Conservation (phyloP, 768 basidiomycete genomes). For the Termitomyces heimii region DNA sequence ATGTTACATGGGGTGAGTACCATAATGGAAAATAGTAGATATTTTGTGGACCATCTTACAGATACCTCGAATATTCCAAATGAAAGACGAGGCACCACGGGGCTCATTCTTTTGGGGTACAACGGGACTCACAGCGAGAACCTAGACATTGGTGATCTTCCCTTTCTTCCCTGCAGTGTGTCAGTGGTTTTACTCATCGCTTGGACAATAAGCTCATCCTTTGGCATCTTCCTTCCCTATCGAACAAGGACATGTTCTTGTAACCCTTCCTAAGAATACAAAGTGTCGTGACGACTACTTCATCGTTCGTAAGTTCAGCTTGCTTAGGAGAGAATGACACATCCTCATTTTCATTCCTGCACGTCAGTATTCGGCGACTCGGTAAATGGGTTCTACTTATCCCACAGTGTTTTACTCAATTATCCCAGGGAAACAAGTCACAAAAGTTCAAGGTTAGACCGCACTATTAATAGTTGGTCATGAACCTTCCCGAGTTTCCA, state of each 20-base stretch:
- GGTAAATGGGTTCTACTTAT: conserved; percentile 5
- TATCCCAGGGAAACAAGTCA: conserved; percentile 21
- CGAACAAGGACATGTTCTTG: conserved; percentile 8
- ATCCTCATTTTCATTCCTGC: background rate
- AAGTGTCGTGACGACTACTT: conserved; percentile 18
- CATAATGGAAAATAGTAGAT: background rate
- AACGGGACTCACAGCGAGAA: conserved; percentile 33
- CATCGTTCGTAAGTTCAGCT: conserved; percentile 19
- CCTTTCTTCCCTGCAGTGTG: background rate
- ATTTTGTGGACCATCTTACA: conserved; percentile 1
- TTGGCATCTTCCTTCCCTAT: conserved; percentile 21
- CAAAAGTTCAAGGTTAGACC: conserved; percentile 17
- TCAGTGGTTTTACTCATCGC: background rate
- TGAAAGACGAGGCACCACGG: conserved; percentile 23
- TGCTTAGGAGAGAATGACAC: background rate
- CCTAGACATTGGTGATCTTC: conserved; percentile 36
- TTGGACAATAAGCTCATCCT: conserved; percentile 16
- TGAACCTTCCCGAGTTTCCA: background rate
- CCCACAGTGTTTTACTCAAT: background rate
- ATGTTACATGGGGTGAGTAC: conserved; percentile 19
- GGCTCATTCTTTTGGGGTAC: conserved; percentile 39
- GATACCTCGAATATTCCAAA: conserved; percentile 28
- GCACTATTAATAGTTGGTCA: background rate
- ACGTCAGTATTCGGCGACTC: conserved; percentile 24
- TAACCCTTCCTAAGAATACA: conserved; percentile 11